A percentile compares a stretch with the other conserved stretches of the same genome.
phyloP scores from a whole-genome alignment of 2,329 filamentous ascomycete genomes.

The Thermomyces lanuginosus region DNA sequence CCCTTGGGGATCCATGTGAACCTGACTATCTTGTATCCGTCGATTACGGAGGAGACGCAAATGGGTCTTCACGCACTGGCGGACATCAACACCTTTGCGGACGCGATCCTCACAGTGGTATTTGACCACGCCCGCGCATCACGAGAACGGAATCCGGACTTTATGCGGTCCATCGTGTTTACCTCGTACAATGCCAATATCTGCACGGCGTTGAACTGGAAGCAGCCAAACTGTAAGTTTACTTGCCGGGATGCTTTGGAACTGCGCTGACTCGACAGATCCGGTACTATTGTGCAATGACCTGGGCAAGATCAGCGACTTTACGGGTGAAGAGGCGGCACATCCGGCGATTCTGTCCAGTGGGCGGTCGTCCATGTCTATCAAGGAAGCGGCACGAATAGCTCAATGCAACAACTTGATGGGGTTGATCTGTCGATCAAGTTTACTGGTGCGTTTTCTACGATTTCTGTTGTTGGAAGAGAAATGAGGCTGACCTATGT shows the following conservation, averaged over 20 bases:
- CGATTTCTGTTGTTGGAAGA: not conserved
- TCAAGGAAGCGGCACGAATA: constrained; percentile 88
- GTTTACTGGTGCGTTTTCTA: constrained; percentile 47
- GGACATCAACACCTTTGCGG: constrained; percentile 75
- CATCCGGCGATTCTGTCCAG: constrained; percentile 38
- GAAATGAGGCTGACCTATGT: constrained; percentile 6
- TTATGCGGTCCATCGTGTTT: constrained; percentile 77
- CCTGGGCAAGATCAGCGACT: constrained; percentile 42
- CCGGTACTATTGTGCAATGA: constrained; percentile 93
- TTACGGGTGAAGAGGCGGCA: constrained; percentile 20
- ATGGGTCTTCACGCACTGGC: constrained; percentile 56
- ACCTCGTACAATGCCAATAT: constrained; percentile 81
- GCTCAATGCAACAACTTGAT: constrained; percentile 96
- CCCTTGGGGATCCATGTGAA: constrained; percentile 74
- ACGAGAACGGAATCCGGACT: constrained; percentile 49
- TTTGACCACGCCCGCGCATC: constrained; percentile 74
- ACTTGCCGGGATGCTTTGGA: not conserved
- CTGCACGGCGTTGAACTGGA: constrained; percentile 95
- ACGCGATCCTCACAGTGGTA: constrained; percentile 66
- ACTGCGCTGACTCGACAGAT: constrained; percentile 33
- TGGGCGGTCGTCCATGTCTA: constrained; percentile 60
- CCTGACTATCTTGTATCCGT: constrained; percentile 80
- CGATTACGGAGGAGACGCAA: constrained; percentile 51
- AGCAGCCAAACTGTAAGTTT: constrained; percentile 76
- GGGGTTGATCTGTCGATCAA: constrained; percentile 81